These are phyloP conservation scores for Serendipita indica DNA, from an alignment of 768 basidiomycete species.

Conservation along the genomic window DNA sequence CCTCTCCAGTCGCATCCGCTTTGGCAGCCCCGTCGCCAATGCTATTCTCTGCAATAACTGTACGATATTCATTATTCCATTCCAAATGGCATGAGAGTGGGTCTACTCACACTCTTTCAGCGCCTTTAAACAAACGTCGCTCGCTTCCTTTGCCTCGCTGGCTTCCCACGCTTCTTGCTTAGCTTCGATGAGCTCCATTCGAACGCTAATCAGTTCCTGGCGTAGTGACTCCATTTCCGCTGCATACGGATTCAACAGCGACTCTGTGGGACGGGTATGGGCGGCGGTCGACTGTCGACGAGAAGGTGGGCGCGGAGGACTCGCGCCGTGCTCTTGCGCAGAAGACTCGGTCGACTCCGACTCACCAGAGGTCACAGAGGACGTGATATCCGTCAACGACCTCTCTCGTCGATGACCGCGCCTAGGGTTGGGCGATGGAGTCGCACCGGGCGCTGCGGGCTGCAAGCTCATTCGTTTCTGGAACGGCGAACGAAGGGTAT, in stretches of 20 bases:
- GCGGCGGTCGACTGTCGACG: conserved; percentile 35
- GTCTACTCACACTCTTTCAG: conserved; percentile 45
- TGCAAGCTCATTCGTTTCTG: conserved; percentile 6
- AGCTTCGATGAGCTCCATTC: conserved; percentile 45
- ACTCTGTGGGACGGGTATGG: conserved; percentile 14
- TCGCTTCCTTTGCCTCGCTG: conserved; percentile 74
- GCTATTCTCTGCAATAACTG: conserved; percentile 53
- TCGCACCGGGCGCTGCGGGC: background rate
- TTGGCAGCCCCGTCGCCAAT: conserved; percentile 29
- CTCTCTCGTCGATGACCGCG: background rate
- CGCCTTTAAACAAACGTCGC: conserved; percentile 69
- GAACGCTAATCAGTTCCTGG: conserved; percentile 41
- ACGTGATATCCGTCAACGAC: background rate
- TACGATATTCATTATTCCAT: conserved; percentile 11
- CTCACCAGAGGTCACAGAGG: background rate
- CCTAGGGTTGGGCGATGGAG: no score
- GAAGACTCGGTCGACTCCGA: background rate
- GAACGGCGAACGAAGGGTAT: background rate
- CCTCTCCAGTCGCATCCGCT: background rate
- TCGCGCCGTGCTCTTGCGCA: background rate
- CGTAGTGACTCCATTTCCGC: conserved; percentile 44
- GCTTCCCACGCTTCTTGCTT: conserved; percentile 59
- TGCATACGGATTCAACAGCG: conserved; percentile 14
- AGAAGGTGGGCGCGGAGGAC: conserved; percentile 20
- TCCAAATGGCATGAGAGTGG: conserved; percentile 16